A percentile compares a stretch with the other conserved stretches of the same genome.
Conservation (phyloP, 1,139 yeast genomes). For the Yamadazyma atlantica region DNA sequence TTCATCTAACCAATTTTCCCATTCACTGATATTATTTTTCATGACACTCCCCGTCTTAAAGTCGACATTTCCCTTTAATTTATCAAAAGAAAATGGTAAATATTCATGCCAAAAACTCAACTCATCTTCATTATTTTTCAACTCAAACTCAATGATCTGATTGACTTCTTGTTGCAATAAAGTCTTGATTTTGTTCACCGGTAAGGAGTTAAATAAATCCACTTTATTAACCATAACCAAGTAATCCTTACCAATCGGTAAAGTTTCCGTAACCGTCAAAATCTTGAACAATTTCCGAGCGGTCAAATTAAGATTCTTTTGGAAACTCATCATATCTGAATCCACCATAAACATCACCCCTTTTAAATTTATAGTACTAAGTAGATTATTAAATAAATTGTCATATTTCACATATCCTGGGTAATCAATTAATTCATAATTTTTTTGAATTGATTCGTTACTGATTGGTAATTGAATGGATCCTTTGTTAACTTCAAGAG, state of each 20-base stretch:
- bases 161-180: conserved; percentile 66
- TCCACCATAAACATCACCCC: conserved; percentile 77
- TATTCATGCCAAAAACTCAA: conserved; percentile 39
- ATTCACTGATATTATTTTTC: conserved; percentile 50
- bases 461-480: conserved; percentile 35
- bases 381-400: conserved; percentile 42
- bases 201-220: conserved; percentile 82
- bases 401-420: conserved; percentile 85
- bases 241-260: conserved; percentile 66
- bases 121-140: conserved; percentile 34
- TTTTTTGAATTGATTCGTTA: conserved; percentile 28
- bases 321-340: conserved; percentile 26
- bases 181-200: conserved; percentile 56
- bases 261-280: conserved; percentile 55
- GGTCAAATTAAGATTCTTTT: conserved; percentile 24
- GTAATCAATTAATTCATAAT: conserved; percentile 62
- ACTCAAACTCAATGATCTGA: conserved; percentile 48
- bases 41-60: conserved; percentile 70
- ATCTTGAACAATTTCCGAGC: conserved; percentile 58
- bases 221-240: conserved; percentile 79
- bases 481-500: conserved; percentile 40
- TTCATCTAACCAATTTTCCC: conserved; percentile 83
- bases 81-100: conserved; percentile 55
- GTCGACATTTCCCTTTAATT: conserved; percentile 72
- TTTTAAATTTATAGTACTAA: conserved; percentile 44